Evolutionary conservation across 2,329 filamentous ascomycete species (phyloP).

Genomic region (Colletotrichum navitas): DNA sequence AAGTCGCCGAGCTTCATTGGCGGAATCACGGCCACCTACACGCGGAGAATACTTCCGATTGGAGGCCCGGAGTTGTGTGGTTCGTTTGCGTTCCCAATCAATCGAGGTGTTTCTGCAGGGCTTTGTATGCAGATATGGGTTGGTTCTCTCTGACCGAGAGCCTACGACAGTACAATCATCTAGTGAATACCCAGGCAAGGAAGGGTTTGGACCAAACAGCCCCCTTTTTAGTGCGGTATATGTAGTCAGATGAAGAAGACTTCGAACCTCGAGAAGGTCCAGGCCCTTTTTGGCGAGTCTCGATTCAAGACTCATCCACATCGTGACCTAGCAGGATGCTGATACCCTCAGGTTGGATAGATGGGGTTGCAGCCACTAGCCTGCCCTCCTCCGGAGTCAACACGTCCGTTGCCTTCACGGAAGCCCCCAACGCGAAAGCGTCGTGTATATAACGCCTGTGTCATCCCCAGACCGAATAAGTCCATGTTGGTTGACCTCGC

Average conservation of each 20-base stretch:
- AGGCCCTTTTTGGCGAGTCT: background rate
- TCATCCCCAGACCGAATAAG: background rate
- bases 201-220: background rate
- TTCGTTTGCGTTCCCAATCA: background rate
- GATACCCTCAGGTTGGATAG: background rate
- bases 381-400: slow-evolving; percentile 22
- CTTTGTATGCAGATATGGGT: background rate
- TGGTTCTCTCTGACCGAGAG: background rate
- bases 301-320: background rate
- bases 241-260: background rate
- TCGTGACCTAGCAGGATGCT: background rate
- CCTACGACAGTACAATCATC: background rate
- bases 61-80: slow-evolving; percentile 6
- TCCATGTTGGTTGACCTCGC: no score
- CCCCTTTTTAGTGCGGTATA: background rate
- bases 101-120: background rate
- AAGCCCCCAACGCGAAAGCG: no score
- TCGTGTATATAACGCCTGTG: background rate
- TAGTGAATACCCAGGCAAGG: background rate
- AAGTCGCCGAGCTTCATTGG: slow-evolving; percentile 13
- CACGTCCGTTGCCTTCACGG: slow-evolving; percentile 26
- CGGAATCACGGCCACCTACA: slow-evolving; percentile 19
- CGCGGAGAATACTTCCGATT: slow-evolving; percentile 21
- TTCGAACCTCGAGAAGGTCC: no score
- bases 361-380: slow-evolving; percentile 14